A percentile compares a stretch with the other conserved stretches of the same genome.
Evolutionary conservation across 306 rosid species (phyloP).

Genomic region (Ammopiptanthus mongolicus): DNA sequence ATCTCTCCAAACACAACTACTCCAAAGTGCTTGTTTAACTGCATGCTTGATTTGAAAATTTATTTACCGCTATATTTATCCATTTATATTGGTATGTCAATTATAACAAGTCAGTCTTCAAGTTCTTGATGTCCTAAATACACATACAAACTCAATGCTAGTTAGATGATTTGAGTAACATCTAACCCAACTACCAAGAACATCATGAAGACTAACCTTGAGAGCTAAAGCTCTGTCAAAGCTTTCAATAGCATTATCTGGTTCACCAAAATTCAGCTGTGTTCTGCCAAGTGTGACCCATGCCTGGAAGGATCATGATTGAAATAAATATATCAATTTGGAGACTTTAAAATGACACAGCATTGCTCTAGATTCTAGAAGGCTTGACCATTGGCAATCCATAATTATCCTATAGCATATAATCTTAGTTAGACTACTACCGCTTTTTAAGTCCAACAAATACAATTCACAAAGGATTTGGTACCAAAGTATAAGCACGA

Average conservation of each 20-base stretch:
- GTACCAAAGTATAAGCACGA: not conserved
- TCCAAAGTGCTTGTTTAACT: not conserved
- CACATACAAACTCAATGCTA: not conserved
- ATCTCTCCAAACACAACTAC: not conserved
- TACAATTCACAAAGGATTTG: not conserved
- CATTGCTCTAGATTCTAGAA: not conserved
- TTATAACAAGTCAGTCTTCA: not conserved
- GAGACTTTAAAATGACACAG: not conserved
- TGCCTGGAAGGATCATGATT: slow-evolving; percentile 47
- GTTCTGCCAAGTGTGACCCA: slow-evolving; percentile 96
- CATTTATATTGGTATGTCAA: not conserved
- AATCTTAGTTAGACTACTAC: not conserved
- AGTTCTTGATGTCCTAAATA: not conserved
- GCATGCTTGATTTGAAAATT: not conserved
- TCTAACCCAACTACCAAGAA: slow-evolving; percentile 5
- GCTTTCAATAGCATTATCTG: slow-evolving; percentile 76
- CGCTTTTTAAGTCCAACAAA: not conserved
- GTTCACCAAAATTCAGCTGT: slow-evolving; percentile 88
- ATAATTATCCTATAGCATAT: not conserved
- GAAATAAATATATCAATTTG: not conserved
- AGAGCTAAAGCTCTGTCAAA: slow-evolving; percentile 77
- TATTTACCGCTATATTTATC: not conserved
- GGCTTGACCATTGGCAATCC: not conserved
- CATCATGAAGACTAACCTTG: slow-evolving; percentile 48
- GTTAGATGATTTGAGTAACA: not conserved